These are phyloP conservation scores for Teratosphaeria destructans DNA, from an alignment of 2,329 filamentous ascomycete genomes.

Conservation along the genomic window DNA sequence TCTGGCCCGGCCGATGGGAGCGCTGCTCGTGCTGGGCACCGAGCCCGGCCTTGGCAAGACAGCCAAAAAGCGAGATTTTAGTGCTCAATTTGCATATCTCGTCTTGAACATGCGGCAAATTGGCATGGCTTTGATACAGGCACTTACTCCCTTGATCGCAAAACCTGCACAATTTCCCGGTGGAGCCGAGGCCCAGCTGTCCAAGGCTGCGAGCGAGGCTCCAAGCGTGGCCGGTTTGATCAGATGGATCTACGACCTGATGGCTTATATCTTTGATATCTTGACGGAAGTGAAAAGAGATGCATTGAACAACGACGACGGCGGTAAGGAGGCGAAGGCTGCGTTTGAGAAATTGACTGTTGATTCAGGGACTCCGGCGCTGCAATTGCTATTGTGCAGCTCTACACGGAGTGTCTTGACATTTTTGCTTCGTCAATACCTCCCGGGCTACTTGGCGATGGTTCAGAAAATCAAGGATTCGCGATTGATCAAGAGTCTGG, in stretches of 20 bases:
- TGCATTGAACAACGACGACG: background rate
- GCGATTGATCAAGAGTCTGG: conserved; percentile 38
- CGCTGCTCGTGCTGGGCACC: conserved; percentile 70
- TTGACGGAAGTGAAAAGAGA: conserved; percentile 33
- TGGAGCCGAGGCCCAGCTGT: background rate
- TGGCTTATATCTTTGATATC: conserved; percentile 46
- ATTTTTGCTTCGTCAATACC: conserved; percentile 25
- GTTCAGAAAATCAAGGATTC: background rate
- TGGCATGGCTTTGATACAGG: conserved; percentile 16
- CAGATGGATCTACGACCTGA: conserved; percentile 64
- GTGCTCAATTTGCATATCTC: conserved; percentile 64
- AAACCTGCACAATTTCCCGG: background rate
- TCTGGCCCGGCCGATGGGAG: conserved; percentile 65
- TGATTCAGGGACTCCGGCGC: conserved; percentile 14
- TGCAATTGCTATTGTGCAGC: conserved; percentile 57
- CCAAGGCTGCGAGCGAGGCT: conserved; percentile 4
- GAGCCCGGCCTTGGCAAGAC: conserved; percentile 32
- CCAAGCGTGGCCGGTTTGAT: conserved; percentile 63
- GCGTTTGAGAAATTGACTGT: conserved; percentile 12
- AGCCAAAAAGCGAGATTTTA: conserved; percentile 51
- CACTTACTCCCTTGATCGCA: conserved; percentile 6
- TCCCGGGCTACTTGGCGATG: background rate
- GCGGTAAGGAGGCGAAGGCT: conserved; percentile 5
- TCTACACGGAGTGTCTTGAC: conserved; percentile 61
- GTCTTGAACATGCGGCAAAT: conserved; percentile 64